Conservation (phyloP, 2,329 filamentous ascomycete species). For the Botrytis porri region DNA sequence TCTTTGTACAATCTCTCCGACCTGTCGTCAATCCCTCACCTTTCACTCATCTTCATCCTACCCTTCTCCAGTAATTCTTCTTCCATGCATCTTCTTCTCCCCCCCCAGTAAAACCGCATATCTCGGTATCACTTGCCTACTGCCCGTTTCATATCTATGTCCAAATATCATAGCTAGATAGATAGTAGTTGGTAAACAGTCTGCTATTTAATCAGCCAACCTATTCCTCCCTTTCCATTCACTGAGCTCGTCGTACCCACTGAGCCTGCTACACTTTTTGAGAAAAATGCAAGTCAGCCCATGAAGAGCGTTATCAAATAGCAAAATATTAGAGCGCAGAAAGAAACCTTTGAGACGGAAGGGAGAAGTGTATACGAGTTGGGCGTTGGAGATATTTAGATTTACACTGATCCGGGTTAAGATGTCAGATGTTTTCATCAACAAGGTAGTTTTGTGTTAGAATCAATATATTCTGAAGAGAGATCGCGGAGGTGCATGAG, state of each 20-base stretch:
- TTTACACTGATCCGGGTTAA: conserved; percentile 48
- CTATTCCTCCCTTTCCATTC: conserved; percentile 45
- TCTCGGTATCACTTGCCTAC: conserved; percentile 45
- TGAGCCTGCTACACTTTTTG: conserved; percentile 34
- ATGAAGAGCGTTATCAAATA: conserved; percentile 75
- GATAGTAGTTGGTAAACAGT: conserved; percentile 60
- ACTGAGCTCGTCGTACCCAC: not conserved
- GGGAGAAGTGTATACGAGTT: conserved; percentile 64
- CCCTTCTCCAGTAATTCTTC: conserved; percentile 37
- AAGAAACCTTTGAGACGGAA: conserved; percentile 71
- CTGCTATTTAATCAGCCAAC: conserved; percentile 63
- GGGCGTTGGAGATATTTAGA: conserved; percentile 54
- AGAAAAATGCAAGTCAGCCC: conserved; percentile 52
- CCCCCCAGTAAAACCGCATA: conserved; percentile 55
- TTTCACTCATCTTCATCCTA: conserved; percentile 20
- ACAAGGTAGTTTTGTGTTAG: conserved; percentile 47
- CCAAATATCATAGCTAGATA: conserved; percentile 59
- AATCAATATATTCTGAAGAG: not conserved
- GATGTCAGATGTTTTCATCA: conserved; percentile 46
- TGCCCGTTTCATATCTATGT: conserved; percentile 48
- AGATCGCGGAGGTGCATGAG: no score
- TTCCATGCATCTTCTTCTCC: conserved; percentile 59
- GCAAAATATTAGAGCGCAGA: conserved; percentile 65
- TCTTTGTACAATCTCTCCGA: not conserved
- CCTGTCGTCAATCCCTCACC: not conserved